Evolutionary conservation across 768 basidiomycete genomes (phyloP).

Genomic region (Lactarius hengduanensis): DNA sequence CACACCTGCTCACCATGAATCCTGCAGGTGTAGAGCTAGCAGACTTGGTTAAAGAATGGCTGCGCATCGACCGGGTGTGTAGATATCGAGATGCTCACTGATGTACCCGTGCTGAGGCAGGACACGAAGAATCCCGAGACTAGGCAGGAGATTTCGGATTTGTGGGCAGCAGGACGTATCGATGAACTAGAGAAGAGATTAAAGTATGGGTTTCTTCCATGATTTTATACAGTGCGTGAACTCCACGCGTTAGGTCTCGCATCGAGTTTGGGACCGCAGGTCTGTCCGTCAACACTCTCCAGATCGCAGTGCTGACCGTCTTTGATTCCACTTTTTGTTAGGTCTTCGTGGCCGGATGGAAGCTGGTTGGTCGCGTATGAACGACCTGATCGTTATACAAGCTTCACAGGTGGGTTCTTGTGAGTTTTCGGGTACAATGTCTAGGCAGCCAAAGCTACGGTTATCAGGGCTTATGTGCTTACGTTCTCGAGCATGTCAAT

Average conservation of each 20-base stretch:
- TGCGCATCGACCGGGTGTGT: constrained; percentile 47
- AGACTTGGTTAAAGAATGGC: constrained; percentile 50
- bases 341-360: constrained; percentile 82
- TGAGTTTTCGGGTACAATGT: neutral
- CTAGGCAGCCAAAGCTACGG: neutral
- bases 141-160: constrained; percentile 45
- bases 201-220: constrained; percentile 39
- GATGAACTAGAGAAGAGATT: constrained; percentile 56
- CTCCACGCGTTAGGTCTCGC: constrained; percentile 48
- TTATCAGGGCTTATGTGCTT: constrained; percentile 70
- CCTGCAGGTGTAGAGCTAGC: constrained; percentile 34
- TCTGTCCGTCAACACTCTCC: constrained; percentile 32
- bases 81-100: neutral
- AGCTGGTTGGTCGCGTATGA: constrained; percentile 90
- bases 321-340: constrained; percentile 31
- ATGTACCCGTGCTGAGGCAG: neutral
- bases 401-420: constrained; percentile 61
- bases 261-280: constrained; percentile 91
- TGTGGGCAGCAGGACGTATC: constrained; percentile 44
- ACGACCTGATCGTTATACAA: constrained; percentile 80
- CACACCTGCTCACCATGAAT: constrained; percentile 5
- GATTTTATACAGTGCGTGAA: constrained; percentile 1
- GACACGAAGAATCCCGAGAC: constrained; percentile 48
- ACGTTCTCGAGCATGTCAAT: constrained; percentile 54
- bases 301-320: neutral